These are phyloP conservation scores for Potentilla sterilis DNA, from an alignment of 306 rosid species.

Conservation along the genomic window DNA sequence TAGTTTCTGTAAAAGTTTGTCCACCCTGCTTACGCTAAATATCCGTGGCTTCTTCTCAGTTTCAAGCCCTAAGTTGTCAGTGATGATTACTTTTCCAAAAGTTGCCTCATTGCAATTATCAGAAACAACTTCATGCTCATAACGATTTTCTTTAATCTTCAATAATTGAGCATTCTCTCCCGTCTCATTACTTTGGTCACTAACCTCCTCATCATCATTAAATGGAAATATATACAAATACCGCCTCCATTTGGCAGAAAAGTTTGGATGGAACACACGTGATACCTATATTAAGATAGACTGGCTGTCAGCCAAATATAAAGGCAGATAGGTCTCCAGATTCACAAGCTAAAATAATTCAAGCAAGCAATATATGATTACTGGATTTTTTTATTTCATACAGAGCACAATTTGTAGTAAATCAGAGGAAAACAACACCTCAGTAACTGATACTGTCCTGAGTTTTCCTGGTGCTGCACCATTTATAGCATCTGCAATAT, in stretches of 20 bases:
- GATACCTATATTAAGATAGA: constrained; percentile 62
- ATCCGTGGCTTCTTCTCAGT: constrained; percentile 43
- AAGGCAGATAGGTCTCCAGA: background rate
- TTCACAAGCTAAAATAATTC: background rate
- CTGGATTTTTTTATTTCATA: constrained; percentile 5
- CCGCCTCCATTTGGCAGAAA: constrained; percentile 94
- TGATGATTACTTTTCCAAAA: constrained; percentile 17
- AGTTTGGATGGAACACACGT: constrained; percentile 84
- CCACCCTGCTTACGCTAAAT: constrained; percentile 64
- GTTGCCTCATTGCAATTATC: constrained; percentile 18
- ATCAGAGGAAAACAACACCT: constrained; percentile 47
- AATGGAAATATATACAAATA: constrained; percentile 86
- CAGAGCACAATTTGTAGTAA: constrained; percentile 20
- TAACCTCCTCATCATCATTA: constrained; percentile 38
- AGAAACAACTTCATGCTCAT: constrained; percentile 21
- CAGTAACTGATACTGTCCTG: constrained; percentile 58
- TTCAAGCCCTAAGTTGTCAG: constrained; percentile 30
- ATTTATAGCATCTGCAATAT: constrained; percentile 72
- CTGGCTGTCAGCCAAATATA: constrained; percentile 12
- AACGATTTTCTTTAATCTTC: constrained; percentile 26
- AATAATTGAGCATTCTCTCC: constrained; percentile 33
- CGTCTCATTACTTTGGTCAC: constrained; percentile 31
- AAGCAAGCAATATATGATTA: constrained; percentile 23
- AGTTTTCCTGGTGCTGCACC: constrained; percentile 71
- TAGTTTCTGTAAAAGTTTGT: constrained; percentile 58